Evolutionary conservation across 306 rosid genomes (phyloP), one percentile per base, ranked within the genome.

Genomic region (Argentina anserina): DNA sequence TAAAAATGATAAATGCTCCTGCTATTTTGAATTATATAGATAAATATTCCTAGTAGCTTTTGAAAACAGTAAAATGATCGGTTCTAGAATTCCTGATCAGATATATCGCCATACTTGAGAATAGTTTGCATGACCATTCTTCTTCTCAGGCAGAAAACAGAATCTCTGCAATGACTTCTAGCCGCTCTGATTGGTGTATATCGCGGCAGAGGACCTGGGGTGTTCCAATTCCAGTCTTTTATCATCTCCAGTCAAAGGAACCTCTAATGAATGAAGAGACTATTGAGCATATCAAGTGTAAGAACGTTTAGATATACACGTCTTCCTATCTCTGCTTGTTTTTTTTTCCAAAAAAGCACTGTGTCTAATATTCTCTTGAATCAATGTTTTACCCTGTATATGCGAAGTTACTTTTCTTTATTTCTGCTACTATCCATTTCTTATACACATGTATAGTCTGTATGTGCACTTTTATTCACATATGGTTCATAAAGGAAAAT

Each of bases 121-220:
- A 23, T 40, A 40, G 43, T 64, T 67, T 79, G 55, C 47, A 67
- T 79, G 67, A 36, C 53, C 70, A 74, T 75, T 84, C 66, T 74
- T 84, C 61, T 34, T 68, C 74, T 78, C 84, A 94, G 99, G 92
- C 89, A 83, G 96, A 87, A 86, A 94, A 94, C 83, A 89, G 99
- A 88, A 94, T 94, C 77, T 88, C 95, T 25, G 86, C 96, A 55
- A 94, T 94, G 99, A 90, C 96, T 70, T 86, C 96, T 46, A 75
- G 89, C 76, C 97, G 99, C 74, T 88, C 96, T 31, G 99, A 94
- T 74, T 94, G 99, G 99, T 94, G 99, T 72, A 94, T 94, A 76
- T 94, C 99, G 10, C 93, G 99, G 77, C 99, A 94, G 85, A 87
- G 99, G 85, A 87, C 96, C 7, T 94, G 99, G 99, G 99, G 99